Percentiles rank a stretch among this genome's conserved stretches.
Evolutionary conservation across 208 protist genomes (phyloP).

Genomic region (Trypanosoma vivax): DNA sequence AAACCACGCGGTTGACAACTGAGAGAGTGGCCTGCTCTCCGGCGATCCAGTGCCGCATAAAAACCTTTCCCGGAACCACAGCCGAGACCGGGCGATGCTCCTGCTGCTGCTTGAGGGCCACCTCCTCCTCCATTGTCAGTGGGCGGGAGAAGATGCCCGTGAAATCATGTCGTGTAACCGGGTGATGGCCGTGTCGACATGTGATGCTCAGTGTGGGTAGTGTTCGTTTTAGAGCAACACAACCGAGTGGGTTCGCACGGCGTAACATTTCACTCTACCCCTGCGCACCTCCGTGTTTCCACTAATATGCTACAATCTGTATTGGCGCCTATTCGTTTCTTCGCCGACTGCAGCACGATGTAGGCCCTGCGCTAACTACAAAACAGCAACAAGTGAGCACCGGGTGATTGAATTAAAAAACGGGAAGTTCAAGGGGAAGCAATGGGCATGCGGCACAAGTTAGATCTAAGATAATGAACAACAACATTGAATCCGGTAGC

Average conservation of each 20-base stretch:
- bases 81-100: slow-evolving; percentile 65
- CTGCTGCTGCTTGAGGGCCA: slow-evolving; percentile 34
- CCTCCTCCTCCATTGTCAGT: slow-evolving; percentile 47
- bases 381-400: too few species aligned
- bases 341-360: too few species aligned
- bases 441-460: too few species aligned
- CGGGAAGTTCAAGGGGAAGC: too few species aligned
- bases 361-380: too few species aligned
- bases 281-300: too few species aligned
- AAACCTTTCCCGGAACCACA: slow-evolving; percentile 86
- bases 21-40: slow-evolving; percentile 85
- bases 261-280: slow-evolving; percentile 42
- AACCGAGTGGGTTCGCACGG: slow-evolving; percentile 28
- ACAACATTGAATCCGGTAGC: too few species aligned
- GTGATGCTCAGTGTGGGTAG: not conserved
- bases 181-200: slow-evolving; percentile 50
- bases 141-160: slow-evolving; percentile 41
- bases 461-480: too few species aligned
- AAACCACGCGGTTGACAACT: slow-evolving; percentile 82
- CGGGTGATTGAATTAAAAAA: too few species aligned
- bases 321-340: too few species aligned
- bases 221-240: not conserved
- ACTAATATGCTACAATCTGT: slow-evolving; percentile 1
- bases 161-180: slow-evolving; percentile 76
- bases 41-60: slow-evolving; percentile 89